phyloP scores from a whole-genome alignment of 495 filamentous ascomycete species.

The Saxophila tyrrhenica region DNA sequence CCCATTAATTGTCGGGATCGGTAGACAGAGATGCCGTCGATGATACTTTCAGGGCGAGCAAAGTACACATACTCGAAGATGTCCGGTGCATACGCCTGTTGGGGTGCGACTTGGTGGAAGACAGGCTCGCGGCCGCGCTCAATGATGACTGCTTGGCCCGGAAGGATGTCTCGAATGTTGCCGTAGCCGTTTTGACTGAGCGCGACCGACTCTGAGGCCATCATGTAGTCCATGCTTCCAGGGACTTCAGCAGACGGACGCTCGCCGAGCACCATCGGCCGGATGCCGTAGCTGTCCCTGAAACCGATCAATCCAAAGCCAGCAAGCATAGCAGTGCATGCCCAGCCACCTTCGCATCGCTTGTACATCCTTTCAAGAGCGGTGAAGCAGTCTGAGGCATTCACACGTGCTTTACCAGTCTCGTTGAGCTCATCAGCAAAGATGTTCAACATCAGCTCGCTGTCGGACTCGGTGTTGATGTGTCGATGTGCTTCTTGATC shows the following conservation, averaged over 20 bases:
- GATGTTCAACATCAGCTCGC: constrained; percentile 89
- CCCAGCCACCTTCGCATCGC: constrained; percentile 73
- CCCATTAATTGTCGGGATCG: constrained; percentile 88
- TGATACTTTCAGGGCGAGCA: constrained; percentile 78
- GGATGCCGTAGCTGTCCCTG: constrained; percentile 80
- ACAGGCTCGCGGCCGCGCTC: constrained; percentile 67
- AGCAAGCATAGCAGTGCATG: constrained; percentile 84
- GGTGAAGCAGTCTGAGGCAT: constrained; percentile 79
- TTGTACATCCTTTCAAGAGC: constrained; percentile 63
- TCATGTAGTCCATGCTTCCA: constrained; percentile 81
- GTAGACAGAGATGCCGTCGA: constrained; percentile 89
- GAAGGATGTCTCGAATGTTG: constrained; percentile 71
- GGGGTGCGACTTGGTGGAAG: constrained; percentile 63
- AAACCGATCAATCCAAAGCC: constrained; percentile 84
- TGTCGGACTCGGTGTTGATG: constrained; percentile 94
- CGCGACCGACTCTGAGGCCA: constrained; percentile 93
- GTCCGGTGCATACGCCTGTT: constrained; percentile 72
- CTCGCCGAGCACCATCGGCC: constrained; percentile 72
- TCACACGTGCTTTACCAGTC: constrained; percentile 92
- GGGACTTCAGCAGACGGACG: constrained; percentile 41
- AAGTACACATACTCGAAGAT: constrained; percentile 90
- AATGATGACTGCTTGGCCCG: constrained; percentile 90
- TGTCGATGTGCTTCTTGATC: constrained; percentile 86
- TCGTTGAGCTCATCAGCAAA: constrained; percentile 90
- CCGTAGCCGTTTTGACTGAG: constrained; percentile 76